phyloP scores from a whole-genome alignment of 2,329 filamentous ascomycete species.

The Leptodontidium sp. region DNA sequence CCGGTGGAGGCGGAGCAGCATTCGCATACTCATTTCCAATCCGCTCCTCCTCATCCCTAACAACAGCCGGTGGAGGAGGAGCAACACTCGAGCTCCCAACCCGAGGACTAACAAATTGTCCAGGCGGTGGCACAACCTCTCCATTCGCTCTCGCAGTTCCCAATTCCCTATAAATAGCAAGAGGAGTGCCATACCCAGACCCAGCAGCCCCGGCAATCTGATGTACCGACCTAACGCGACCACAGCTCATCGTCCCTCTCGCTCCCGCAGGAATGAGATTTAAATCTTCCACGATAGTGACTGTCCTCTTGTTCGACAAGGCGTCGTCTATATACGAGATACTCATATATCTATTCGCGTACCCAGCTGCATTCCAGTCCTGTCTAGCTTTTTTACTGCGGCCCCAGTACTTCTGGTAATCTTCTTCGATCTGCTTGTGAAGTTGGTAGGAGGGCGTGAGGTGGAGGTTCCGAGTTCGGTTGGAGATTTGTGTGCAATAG shows the following conservation, averaged over 20 bases:
- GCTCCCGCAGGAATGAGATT: too few relatives aligned
- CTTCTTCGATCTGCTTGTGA: neutral
- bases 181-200: too few relatives aligned
- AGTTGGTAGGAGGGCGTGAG: too few relatives aligned
- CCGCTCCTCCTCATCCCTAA: neutral
- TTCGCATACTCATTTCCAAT: neutral
- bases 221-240: neutral
- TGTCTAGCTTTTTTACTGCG: neutral
- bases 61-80: neutral
- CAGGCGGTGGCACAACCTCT: too few relatives aligned
- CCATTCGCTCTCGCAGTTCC: too few relatives aligned
- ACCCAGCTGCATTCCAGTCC: too few relatives aligned
- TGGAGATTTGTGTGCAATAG: too few relatives aligned
- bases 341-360: neutral
- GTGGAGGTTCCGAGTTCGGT: too few relatives aligned
- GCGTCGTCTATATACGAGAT: neutral
- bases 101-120: neutral
- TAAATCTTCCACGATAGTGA: neutral
- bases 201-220: too few relatives aligned
- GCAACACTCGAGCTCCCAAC: neutral
- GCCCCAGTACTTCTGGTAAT: too few relatives aligned
- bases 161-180: too few relatives aligned
- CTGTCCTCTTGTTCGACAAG: neutral
- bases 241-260: neutral
- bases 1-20: neutral